Percentiles rank a stretch among this genome's conserved stretches.
Evolutionary conservation across 2,329 filamentous ascomycete species (phyloP).

Genomic region (Stagonosporopsis vannaccii): DNA sequence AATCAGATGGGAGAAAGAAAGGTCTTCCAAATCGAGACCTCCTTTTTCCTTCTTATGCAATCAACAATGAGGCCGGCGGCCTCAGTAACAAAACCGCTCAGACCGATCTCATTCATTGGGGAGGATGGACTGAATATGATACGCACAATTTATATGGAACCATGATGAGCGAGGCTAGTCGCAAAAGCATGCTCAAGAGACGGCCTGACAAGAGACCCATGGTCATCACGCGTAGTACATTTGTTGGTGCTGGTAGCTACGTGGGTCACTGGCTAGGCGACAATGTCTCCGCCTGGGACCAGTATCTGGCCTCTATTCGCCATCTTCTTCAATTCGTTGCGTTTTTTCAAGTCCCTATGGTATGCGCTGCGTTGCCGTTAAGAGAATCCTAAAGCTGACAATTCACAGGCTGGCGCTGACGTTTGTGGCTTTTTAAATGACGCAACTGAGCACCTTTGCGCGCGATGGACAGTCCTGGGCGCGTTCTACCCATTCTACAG

Average conservation of each 20-base stretch:
- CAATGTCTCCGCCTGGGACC: slow-evolving; percentile 54
- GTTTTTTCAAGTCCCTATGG: slow-evolving; percentile 57
- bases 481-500: slow-evolving; percentile 79
- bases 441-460: slow-evolving; percentile 72
- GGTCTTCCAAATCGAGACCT: slow-evolving; percentile 70
- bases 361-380: slow-evolving; percentile 6
- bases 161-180: slow-evolving; percentile 74
- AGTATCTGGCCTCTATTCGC: slow-evolving; percentile 52
- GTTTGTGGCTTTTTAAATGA: slow-evolving; percentile 77
- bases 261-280: slow-evolving; percentile 68
- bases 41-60: slow-evolving; percentile 69
- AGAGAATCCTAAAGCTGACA: background rate
- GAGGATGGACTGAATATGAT: slow-evolving; percentile 73
- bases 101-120: slow-evolving; percentile 72
- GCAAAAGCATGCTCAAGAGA: slow-evolving; percentile 72
- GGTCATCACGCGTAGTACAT: slow-evolving; percentile 79
- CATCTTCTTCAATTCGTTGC: slow-evolving; percentile 55
- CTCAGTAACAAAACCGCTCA: slow-evolving; percentile 62
- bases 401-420: slow-evolving; percentile 58
- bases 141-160: slow-evolving; percentile 79
- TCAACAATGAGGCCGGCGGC: slow-evolving; percentile 63
- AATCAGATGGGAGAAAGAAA: slow-evolving; percentile 51
- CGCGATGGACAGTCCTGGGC: slow-evolving; percentile 74
- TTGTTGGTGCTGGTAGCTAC: slow-evolving; percentile 71
- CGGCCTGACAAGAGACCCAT: slow-evolving; percentile 70